phyloP scores from a whole-genome alignment of 148 eudicot species.

The Amaranthus hypochondriacus region DNA sequence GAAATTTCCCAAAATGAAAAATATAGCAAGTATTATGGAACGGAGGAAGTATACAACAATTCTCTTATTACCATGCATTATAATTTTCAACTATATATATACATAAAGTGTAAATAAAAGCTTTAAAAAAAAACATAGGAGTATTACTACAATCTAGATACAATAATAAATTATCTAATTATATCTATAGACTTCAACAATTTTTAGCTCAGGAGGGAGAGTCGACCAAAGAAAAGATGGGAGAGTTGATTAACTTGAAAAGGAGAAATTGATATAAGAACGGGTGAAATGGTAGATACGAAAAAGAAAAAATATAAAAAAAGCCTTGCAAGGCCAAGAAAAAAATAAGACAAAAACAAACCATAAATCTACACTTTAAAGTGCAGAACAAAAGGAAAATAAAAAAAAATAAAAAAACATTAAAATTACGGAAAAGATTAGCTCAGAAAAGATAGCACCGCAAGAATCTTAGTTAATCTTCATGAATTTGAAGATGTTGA shows the following conservation, averaged over 20 bases:
- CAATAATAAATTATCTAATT: neutral
- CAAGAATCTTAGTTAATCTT: neutral
- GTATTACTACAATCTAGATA: neutral
- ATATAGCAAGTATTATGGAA: too few relatives aligned
- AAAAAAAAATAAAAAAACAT: neutral
- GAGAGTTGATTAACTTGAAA: conserved; percentile 17
- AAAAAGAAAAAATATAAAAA: neutral
- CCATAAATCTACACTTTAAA: neutral
- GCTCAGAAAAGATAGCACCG: conserved; percentile 47
- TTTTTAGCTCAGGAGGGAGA: conserved; percentile 53
- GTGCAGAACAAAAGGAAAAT: neutral
- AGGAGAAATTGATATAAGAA: neutral
- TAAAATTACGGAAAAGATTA: neutral
- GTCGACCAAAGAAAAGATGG: conserved; percentile 9
- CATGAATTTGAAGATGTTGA: neutral
- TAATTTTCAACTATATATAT: too few relatives aligned
- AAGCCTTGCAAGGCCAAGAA: conserved; percentile 81
- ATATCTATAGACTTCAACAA: neutral
- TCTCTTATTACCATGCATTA: too few relatives aligned
- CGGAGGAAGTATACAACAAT: too few relatives aligned
- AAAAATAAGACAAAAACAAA: neutral
- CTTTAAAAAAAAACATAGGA: too few relatives aligned
- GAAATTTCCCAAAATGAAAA: too few relatives aligned
- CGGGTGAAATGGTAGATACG: accelerated
- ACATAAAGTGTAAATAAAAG: too few relatives aligned